Conservation (phyloP, 2,329 filamentous ascomycete genomes). For the Xylaria hypoxylon region DNA sequence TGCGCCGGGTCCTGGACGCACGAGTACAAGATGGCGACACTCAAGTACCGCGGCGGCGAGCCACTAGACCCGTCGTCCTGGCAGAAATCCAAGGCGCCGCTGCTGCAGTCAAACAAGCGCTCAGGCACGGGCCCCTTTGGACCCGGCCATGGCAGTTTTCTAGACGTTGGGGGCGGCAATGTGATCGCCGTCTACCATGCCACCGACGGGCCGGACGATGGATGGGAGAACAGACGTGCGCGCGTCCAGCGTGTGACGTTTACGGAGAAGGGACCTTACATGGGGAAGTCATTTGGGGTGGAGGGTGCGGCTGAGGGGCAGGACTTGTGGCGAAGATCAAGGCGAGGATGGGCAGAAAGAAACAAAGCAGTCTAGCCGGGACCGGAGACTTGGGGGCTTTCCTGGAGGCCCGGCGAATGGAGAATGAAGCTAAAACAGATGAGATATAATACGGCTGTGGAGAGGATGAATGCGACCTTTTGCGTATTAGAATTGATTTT, state of each 20-base stretch:
- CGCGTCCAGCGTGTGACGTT: conserved; percentile 49
- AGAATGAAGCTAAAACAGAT: neutral
- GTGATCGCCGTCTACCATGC: conserved; percentile 50
- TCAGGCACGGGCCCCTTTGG: conserved; percentile 43
- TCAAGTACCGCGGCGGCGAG: conserved; percentile 48
- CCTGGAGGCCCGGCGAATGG: conserved; percentile 34
- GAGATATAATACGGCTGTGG: conserved; percentile 12
- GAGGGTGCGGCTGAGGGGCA: conserved; percentile 7
- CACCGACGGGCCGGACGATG: conserved; percentile 47
- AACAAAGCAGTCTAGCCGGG: conserved; percentile 2
- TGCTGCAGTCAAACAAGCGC: conserved; percentile 43
- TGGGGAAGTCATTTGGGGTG: conserved; percentile 44
- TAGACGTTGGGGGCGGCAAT: conserved; percentile 41
- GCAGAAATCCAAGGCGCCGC: conserved; percentile 47
- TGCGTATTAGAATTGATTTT: neutral
- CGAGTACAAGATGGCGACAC: conserved; percentile 51
- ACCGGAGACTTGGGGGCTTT: conserved; percentile 40
- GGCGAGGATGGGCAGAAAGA: conserved; percentile 24
- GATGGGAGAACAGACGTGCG: conserved; percentile 49
- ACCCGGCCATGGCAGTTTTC: conserved; percentile 50
- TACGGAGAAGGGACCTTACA: conserved; percentile 48
- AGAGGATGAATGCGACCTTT: neutral
- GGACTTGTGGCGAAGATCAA: conserved; percentile 37
- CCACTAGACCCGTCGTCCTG: conserved; percentile 47
- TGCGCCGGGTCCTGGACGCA: conserved; percentile 51